These are phyloP conservation scores for Dipodascus geniculatus DNA, from an alignment of 805 yeast genomes.

Conservation along the genomic window DNA sequence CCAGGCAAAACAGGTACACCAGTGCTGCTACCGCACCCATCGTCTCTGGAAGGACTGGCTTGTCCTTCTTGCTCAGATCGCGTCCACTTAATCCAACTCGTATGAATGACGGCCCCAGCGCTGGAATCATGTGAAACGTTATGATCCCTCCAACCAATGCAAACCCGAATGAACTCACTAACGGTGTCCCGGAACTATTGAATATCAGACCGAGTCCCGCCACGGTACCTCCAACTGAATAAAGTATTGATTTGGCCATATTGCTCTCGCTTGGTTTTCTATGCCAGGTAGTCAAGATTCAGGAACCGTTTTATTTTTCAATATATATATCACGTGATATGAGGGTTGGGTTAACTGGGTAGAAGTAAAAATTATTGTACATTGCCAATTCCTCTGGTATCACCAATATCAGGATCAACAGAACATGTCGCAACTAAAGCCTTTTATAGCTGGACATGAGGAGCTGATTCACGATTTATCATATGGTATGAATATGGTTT, in stretches of 20 bases:
- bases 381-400: background rate
- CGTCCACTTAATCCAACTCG: conserved; percentile 75
- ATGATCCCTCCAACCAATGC: conserved; percentile 52
- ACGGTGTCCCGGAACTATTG: conserved; percentile 30
- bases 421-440: conserved; percentile 32
- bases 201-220: conserved; percentile 14
- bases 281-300: background rate
- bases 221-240: background rate
- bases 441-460: conserved; percentile 84
- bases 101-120: conserved; percentile 52
- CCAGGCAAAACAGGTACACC: conserved; percentile 69
- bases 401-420: too few relatives aligned
- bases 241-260: background rate
- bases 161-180: conserved; percentile 54
- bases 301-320: background rate
- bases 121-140: conserved; percentile 55
- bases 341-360: too few relatives aligned
- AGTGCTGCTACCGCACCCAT: conserved; percentile 86
- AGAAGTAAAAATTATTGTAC: too few relatives aligned
- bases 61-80: conserved; percentile 68
- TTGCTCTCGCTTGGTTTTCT: background rate
- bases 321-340: background rate
- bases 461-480: conserved; percentile 84
- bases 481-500: conserved; percentile 35
- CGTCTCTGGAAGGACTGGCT: conserved; percentile 74